A percentile compares a stretch with the other conserved stretches of the same genome.
Conservation (phyloP, 2,329 filamentous ascomycete genomes). For the Apiospora aurea region DNA sequence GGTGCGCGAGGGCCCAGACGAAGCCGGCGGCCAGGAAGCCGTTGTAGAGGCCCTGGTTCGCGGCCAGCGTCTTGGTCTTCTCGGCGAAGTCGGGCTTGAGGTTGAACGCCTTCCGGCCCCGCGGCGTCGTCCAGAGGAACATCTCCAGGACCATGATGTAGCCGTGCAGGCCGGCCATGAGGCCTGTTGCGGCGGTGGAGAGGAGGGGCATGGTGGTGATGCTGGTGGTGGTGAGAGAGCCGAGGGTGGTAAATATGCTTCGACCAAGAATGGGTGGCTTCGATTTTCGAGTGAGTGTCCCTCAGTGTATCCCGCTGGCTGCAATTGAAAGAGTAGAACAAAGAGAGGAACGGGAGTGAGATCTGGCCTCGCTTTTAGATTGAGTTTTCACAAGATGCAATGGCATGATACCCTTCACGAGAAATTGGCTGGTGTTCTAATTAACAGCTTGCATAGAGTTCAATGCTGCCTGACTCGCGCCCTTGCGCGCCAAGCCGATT, state of each 20-base stretch:
- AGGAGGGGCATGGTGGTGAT: constrained; percentile 9
- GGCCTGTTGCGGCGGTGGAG: constrained; percentile 20
- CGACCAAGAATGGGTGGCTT: not conserved
- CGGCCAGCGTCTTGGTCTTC: constrained; percentile 23
- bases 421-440: not conserved
- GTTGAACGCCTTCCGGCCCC: constrained; percentile 13
- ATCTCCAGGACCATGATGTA: constrained; percentile 25
- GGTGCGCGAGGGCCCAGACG: constrained; percentile 22
- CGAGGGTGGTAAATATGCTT: not conserved
- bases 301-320: not conserved
- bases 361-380: not conserved
- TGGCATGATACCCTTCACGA: not conserved
- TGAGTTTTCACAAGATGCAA: not conserved
- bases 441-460: not conserved
- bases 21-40: constrained; percentile 23
- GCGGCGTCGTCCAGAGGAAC: constrained; percentile 24
- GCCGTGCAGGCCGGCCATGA: constrained; percentile 22
- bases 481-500: not conserved
- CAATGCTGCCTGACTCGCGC: not conserved
- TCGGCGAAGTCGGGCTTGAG: constrained; percentile 24
- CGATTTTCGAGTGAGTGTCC: too few relatives aligned
- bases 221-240: not conserved
- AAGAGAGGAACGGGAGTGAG: not conserved
- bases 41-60: constrained; percentile 24
- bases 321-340: not conserved